Conservation (phyloP, 352 stramenopile species). For the Globisporangium uncinulatum region DNA sequence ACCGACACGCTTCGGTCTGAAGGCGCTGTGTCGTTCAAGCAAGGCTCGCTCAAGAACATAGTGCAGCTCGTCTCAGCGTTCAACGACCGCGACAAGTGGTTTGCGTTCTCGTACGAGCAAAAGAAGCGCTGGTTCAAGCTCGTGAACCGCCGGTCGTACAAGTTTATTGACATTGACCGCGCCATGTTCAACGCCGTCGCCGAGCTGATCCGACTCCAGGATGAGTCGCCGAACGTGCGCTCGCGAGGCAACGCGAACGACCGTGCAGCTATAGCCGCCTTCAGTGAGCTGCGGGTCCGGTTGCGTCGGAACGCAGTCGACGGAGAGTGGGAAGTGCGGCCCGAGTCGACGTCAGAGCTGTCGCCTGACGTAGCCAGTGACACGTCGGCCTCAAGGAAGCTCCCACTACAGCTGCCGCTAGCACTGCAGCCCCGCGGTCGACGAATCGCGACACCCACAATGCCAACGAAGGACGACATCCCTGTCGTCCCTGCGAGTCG, state of each 20-base stretch:
- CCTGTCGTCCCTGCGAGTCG: not conserved
- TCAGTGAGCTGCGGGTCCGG: not conserved
- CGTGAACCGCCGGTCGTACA: slow-evolving; percentile 16
- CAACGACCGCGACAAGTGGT: slow-evolving; percentile 11
- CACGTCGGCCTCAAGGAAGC: not conserved
- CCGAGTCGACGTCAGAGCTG: not conserved
- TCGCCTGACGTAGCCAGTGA: not conserved
- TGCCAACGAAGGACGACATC: slow-evolving; percentile 1
- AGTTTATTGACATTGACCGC: slow-evolving; percentile 12
- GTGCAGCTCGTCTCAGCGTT: slow-evolving; percentile 12
- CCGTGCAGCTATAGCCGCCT: too few species aligned
- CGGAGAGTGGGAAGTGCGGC: not conserved
- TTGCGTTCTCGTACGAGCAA: slow-evolving; percentile 10
- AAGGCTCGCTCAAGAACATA: slow-evolving; percentile 15
- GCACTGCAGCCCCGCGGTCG: not conserved
- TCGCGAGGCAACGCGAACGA: not conserved
- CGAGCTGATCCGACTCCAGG: slow-evolving; percentile 8
- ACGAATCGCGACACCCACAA: not conserved
- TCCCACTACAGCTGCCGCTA: not conserved
- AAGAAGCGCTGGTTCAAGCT: slow-evolving; percentile 16
- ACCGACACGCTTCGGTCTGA: slow-evolving; percentile 6
- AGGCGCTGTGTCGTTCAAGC: slow-evolving; percentile 12
- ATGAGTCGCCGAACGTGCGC: slow-evolving; percentile 9
- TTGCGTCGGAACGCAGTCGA: slow-evolving; percentile 1
- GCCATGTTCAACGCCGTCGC: slow-evolving; percentile 5